Evolutionary conservation across 2,329 filamentous ascomycete genomes (phyloP).

Genomic region (Phialophora tarda): DNA sequence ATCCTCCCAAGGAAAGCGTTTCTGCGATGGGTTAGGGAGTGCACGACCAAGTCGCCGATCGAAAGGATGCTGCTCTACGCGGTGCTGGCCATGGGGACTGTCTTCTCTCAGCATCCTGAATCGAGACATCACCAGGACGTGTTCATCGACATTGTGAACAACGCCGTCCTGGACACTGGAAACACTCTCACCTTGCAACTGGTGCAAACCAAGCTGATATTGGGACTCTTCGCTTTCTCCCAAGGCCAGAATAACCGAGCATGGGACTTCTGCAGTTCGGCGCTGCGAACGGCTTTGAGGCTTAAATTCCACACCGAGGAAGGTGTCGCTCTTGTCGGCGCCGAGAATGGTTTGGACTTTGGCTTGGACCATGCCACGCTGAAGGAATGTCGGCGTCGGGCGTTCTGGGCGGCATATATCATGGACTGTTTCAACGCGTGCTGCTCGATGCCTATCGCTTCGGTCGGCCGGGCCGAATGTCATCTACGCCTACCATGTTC

Average conservation of each 20-base stretch:
- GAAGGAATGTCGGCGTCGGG: conserved; percentile 70
- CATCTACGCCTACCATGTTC: conserved; percentile 70
- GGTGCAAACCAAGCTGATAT: conserved; percentile 69
- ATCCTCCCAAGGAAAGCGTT: conserved; percentile 64
- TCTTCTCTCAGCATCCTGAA: conserved; percentile 56
- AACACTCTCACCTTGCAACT: conserved; percentile 66
- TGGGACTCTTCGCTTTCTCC: conserved; percentile 70
- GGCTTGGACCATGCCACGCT: conserved; percentile 63
- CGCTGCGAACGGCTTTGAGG: conserved; percentile 64
- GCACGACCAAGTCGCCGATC: conserved; percentile 55
- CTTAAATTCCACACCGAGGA: conserved; percentile 69
- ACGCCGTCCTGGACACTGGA: conserved; percentile 59
- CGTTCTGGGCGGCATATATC: conserved; percentile 73
- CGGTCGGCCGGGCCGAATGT: conserved; percentile 68
- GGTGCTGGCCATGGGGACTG: conserved; percentile 62
- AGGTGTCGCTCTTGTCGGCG: conserved; percentile 54
- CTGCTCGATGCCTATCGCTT: conserved; percentile 59
- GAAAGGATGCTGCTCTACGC: conserved; percentile 67
- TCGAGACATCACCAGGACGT: conserved; percentile 53
- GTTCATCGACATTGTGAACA: conserved; percentile 63
- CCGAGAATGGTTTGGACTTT: conserved; percentile 59
- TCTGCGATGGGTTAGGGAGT: conserved; percentile 59
- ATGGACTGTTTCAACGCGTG: conserved; percentile 71
- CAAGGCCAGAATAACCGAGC: conserved; percentile 64
- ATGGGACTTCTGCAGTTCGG: conserved; percentile 68